Evolutionary conservation across 148 eudicot genomes (phyloP).

Genomic region (Nepenthes mirabilis): DNA sequence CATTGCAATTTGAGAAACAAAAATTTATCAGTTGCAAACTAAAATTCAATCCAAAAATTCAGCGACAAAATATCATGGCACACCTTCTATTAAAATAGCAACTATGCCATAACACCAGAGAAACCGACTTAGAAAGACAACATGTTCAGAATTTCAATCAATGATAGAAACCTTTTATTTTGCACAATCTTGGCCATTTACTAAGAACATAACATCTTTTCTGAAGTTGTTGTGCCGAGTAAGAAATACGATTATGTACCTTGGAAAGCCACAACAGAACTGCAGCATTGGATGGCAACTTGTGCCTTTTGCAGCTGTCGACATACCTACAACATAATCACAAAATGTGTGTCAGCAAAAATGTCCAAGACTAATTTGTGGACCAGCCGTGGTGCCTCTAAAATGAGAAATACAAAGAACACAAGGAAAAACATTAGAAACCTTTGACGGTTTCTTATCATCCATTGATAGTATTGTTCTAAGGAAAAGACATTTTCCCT

Average conservation of each 20-base stretch:
- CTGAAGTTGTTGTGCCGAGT: neutral
- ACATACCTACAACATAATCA: conserved; percentile 29
- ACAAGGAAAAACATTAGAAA: neutral
- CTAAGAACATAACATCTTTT: neutral
- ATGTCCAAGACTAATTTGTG: neutral
- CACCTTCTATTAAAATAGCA: too few species aligned
- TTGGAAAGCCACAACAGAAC: conserved; percentile 26
- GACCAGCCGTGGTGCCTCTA: neutral
- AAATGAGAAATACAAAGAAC: neutral
- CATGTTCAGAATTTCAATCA: too few species aligned
- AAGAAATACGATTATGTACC: conserved; percentile 19
- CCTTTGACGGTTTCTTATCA: neutral
- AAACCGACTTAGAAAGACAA: too few species aligned
- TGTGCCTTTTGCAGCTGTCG: conserved; percentile 29
- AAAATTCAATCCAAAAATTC: neutral
- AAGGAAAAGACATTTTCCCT: neutral
- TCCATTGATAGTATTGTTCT: neutral
- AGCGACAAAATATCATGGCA: too few species aligned
- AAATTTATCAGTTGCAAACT: neutral
- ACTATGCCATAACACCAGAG: too few species aligned
- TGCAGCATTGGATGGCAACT: conserved; percentile 32
- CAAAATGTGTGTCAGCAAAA: neutral
- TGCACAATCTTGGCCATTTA: neutral
- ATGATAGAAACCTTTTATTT: neutral
- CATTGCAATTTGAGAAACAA: neutral